These are phyloP conservation scores for Cicer chorassanicum DNA, from an alignment of 306 rosid genomes.

Conservation along the genomic window DNA sequence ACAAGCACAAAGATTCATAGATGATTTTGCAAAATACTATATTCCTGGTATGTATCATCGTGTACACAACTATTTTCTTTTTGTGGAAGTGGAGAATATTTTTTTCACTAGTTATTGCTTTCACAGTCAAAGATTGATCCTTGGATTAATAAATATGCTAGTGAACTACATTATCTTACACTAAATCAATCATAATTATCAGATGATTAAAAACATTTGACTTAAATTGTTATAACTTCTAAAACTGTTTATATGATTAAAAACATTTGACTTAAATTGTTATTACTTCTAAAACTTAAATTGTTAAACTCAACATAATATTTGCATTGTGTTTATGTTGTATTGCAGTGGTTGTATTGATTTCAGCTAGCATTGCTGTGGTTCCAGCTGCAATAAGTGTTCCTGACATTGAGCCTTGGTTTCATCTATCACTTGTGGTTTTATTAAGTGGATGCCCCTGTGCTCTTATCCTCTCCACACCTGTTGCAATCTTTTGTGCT, in stretches of 20 bases:
- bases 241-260: too few relatives aligned
- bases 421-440: slow-evolving; percentile 82
- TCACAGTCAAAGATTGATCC: not conserved
- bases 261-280: too few relatives aligned
- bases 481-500: slow-evolving; percentile 86
- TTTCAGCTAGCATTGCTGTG: slow-evolving; percentile 62
- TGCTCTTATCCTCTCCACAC: slow-evolving; percentile 89
- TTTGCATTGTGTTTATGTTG: not conserved
- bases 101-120: not conserved
- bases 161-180: not conserved
- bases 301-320: too few relatives aligned
- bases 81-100: not conserved
- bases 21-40: slow-evolving; percentile 79
- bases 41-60: slow-evolving; percentile 63
- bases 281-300: too few relatives aligned
- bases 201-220: too few relatives aligned
- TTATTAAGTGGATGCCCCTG: slow-evolving; percentile 96
- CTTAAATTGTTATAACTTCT: too few relatives aligned
- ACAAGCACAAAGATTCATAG: slow-evolving; percentile 71
- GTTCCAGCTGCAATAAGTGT: slow-evolving; percentile 66
- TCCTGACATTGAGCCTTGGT: slow-evolving; percentile 60
- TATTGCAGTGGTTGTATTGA: slow-evolving; percentile 67
- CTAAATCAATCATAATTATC: too few relatives aligned
- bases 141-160: slow-evolving; percentile 4
- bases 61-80: not conserved